Evolutionary conservation across 495 filamentous ascomycete genomes (phyloP).

Genomic region (Lepraria neglecta): DNA sequence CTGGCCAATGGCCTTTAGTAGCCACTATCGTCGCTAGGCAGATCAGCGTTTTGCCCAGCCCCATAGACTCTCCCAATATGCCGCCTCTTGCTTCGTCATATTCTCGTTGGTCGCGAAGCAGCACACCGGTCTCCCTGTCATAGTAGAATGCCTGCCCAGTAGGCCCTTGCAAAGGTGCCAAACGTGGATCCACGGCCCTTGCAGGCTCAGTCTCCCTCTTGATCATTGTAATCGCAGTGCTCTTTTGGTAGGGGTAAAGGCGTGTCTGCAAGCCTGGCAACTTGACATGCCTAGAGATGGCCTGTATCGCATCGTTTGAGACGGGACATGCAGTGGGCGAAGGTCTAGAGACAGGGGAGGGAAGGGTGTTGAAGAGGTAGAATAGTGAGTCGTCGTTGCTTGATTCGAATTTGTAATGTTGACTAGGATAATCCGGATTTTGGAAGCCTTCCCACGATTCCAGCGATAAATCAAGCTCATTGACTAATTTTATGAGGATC

Average conservation of each 20-base stretch:
- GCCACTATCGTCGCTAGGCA: conserved; percentile 77
- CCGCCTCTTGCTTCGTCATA: conserved; percentile 77
- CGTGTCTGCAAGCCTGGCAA: conserved; percentile 55
- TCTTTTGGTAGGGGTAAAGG: conserved; percentile 73
- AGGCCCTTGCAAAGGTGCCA: conserved; percentile 53
- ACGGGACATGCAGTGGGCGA: conserved; percentile 49
- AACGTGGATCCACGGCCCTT: conserved; percentile 65
- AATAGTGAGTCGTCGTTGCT: conserved; percentile 59
- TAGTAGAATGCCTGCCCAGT: conserved; percentile 62
- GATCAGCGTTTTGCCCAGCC: conserved; percentile 82
- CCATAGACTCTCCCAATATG: conserved; percentile 57
- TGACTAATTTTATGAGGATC: conserved; percentile 47
- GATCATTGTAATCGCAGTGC: conserved; percentile 79
- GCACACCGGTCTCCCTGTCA: conserved; percentile 54
- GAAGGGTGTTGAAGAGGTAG: conserved; percentile 79
- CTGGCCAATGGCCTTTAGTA: conserved; percentile 62
- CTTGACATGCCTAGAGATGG: conserved; percentile 50
- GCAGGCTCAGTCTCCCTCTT: conserved; percentile 67
- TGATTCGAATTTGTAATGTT: conserved; percentile 16
- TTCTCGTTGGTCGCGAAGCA: conserved; percentile 55
- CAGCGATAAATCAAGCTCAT: conserved; percentile 49
- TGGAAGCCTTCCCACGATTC: conserved; percentile 51
- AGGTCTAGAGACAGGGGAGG: conserved; percentile 58
- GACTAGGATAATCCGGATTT: conserved; percentile 6
- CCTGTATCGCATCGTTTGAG: conserved; percentile 53